Percentiles rank a stretch among this genome's conserved stretches.
These are phyloP conservation scores for Lenzites betulinus DNA, from an alignment of 768 basidiomycete species.

Conservation along the genomic window DNA sequence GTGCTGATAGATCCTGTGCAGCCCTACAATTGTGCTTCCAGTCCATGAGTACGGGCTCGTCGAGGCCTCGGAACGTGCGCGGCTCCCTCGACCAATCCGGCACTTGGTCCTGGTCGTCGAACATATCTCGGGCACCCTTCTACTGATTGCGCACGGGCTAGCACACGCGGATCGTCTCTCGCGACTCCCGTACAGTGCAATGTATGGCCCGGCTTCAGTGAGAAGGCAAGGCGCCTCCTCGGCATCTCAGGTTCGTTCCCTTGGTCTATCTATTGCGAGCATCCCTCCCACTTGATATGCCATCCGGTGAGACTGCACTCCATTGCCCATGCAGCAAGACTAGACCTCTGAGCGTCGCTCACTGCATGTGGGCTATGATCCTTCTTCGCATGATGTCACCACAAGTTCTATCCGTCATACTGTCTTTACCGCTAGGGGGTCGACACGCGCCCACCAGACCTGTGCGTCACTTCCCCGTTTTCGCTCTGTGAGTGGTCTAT, in stretches of 20 bases:
- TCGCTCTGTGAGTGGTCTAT: no score
- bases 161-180: neutral
- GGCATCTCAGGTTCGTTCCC: constrained; percentile 6
- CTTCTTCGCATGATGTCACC: constrained; percentile 17
- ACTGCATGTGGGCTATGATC: neutral
- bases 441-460: neutral
- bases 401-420: neutral
- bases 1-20: constrained; percentile 20
- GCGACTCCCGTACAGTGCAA: neutral
- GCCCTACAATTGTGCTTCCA: constrained; percentile 12
- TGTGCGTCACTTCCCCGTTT: no score
- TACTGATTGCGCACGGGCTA: neutral
- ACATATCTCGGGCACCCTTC: neutral
- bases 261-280: neutral
- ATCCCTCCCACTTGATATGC: neutral
- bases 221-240: neutral
- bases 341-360: neutral
- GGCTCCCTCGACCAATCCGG: constrained; percentile 7
- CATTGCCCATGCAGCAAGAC: neutral
- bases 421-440: neutral
- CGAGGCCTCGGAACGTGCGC: constrained; percentile 10
- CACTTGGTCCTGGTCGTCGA: neutral
- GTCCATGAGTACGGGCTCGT: constrained; percentile 10
- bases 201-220: neutral
- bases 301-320: neutral